phyloP scores from a whole-genome alignment of 495 filamentous ascomycete species.

The Neurospora tetraspora region DNA sequence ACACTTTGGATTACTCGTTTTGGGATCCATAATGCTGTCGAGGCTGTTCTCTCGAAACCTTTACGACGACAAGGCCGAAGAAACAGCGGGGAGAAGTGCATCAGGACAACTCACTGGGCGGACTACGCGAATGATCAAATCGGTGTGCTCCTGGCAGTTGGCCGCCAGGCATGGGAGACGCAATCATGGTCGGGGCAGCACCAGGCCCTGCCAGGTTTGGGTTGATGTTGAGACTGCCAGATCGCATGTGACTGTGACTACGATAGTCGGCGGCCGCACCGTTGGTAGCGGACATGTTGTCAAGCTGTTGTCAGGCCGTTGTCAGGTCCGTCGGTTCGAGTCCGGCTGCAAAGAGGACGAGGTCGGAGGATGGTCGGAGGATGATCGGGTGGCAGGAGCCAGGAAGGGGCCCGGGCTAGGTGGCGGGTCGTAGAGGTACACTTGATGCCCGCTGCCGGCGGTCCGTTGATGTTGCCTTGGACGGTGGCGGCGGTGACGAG shows the following conservation, averaged over 20 bases:
- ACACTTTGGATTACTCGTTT: background rate
- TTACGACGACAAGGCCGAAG: background rate
- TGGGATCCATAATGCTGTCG: too few relatives aligned
- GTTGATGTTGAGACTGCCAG: slow-evolving; percentile 43
- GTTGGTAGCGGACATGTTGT: background rate
- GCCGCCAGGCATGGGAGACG: slow-evolving; percentile 30
- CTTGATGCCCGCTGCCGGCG: background rate
- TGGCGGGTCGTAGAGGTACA: background rate
- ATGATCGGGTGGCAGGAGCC: background rate
- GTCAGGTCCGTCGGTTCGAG: background rate
- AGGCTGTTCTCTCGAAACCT: too few relatives aligned
- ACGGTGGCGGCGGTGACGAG: background rate
- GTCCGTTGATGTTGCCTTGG: background rate
- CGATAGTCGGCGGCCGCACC: slow-evolving; percentile 30
- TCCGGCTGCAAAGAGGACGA: background rate
- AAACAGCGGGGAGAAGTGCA: background rate
- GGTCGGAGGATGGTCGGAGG: background rate
- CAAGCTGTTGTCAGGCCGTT: background rate
- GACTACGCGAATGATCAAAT: slow-evolving; percentile 67
- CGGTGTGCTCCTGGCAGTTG: slow-evolving; percentile 16
- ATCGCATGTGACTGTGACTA: slow-evolving; percentile 31
- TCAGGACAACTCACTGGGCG: slow-evolving; percentile 54
- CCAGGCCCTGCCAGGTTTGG: slow-evolving; percentile 20
- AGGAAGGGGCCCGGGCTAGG: background rate
- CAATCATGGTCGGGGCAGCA: slow-evolving; percentile 15